Base-by-base conservation (phyloP, 306 rosid genomes). In the Medicago arabica region DNA sequence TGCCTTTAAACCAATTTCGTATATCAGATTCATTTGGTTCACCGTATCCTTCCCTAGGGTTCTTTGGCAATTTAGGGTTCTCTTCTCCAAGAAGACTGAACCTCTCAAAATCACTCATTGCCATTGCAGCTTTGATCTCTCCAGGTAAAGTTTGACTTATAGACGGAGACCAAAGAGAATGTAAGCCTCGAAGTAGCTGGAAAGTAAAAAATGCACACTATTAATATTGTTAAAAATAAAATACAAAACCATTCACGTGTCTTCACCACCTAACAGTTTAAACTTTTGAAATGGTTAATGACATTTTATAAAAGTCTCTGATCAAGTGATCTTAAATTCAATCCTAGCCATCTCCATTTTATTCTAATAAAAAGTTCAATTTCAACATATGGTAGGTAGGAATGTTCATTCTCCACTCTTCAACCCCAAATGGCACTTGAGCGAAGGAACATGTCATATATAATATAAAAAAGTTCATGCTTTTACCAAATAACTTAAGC, bases 1-100 rank as follows among this genome's bases (percentile, higher is more conserved):
- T 85, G 40, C 99, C 93, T 79, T 95, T 95, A 81, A 92, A 82
- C 99, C 97, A 92, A 73, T 95, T 95, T 58, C 98, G 93, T 72
- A 89, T 85, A 63, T 92, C 93, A 50, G 89, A 78, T 69, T 86
- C 97, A 75, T 79, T 92, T 69, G 91, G 75, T 78, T 95, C 96
- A 18, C 80, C 73, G 67, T 78, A 77, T 57, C 93, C 96, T 88
- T 90, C 97, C 83, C 84, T 92, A 75, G 83, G 65, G 80, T 87
- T 85, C 82, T 90, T 95, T 14, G 87, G 81, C 34, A 83, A 79
- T 82, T 95, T 95, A 65, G 88, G 86, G 87, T 83, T 87, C 78
- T 84, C 99, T 92, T 88, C 99, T 71, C 99, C 99, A 67, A 92
- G 92, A 87, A 90, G 97, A 85, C 92, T 82, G 84, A 70, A 88